These are phyloP conservation scores for Leucosporidium yakuticum DNA, from an alignment of 768 basidiomycete genomes.

Conservation along the genomic window DNA sequence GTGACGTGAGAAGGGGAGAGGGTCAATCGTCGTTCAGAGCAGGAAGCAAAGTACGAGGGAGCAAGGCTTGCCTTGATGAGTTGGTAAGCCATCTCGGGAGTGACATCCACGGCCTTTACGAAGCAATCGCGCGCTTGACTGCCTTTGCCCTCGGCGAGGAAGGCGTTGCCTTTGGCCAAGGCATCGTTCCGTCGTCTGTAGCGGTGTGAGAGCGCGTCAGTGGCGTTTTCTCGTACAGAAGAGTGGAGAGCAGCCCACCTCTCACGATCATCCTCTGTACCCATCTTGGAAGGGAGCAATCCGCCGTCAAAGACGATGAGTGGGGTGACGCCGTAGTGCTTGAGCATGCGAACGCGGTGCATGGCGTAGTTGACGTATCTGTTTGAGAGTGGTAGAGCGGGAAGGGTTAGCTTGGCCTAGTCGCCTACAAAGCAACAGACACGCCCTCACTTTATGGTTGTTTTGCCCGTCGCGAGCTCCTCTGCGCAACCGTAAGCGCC, in stretches of 20 bases:
- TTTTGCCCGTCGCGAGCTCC: slow-evolving; percentile 77
- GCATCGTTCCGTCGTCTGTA: slow-evolving; percentile 64
- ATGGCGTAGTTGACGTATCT: slow-evolving; percentile 97
- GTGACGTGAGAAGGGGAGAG: not conserved
- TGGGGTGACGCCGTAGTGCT: slow-evolving; percentile 75
- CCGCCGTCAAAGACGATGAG: slow-evolving; percentile 96
- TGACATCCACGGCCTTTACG: slow-evolving; percentile 87
- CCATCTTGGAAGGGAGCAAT: slow-evolving; percentile 85
- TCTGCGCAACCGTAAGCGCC: slow-evolving; percentile 85
- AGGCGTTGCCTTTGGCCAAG: slow-evolving; percentile 62
- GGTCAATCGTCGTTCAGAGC: not conserved
- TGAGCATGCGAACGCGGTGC: slow-evolving; percentile 79
- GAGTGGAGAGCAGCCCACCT: slow-evolving; percentile 41
- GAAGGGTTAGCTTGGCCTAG: not conserved
- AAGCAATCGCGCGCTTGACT: slow-evolving; percentile 80
- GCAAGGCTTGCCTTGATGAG: slow-evolving; percentile 75
- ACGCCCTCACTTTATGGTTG: slow-evolving; percentile 62
- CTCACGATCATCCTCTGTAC: slow-evolving; percentile 75
- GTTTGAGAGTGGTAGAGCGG: not conserved
- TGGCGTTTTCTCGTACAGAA: too few species aligned
- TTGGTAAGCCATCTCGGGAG: slow-evolving; percentile 95
- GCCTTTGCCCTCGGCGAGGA: slow-evolving; percentile 70
- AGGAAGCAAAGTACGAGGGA: not conserved
- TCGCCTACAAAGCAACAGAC: too few species aligned
- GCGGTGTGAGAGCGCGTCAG: not conserved